These are phyloP conservation scores for Vinca minor DNA, from an alignment of 257 asterid genomes.

Conservation along the genomic window DNA sequence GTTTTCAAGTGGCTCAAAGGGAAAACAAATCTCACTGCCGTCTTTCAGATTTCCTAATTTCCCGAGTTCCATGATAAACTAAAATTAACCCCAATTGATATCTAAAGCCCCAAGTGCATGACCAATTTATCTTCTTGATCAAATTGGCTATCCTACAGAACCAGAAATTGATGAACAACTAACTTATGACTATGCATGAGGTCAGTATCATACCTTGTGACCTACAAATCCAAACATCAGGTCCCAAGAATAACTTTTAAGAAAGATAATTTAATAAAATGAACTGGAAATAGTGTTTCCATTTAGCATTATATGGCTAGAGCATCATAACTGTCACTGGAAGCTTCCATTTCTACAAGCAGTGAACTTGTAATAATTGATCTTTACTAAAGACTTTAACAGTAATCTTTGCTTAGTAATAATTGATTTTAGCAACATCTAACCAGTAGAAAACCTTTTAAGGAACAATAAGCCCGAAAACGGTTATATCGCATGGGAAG, in stretches of 20 bases:
- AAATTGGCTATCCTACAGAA: too few relatives aligned
- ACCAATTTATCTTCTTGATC: not conserved
- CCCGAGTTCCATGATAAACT: too few relatives aligned
- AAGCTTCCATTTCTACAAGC: not conserved
- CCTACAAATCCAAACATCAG: too few relatives aligned
- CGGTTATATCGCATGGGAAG: not conserved
- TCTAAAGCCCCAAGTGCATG: not conserved
- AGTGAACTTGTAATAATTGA: too few relatives aligned
- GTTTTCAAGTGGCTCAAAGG: not conserved
- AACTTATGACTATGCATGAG: not conserved
- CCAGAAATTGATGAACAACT: not conserved
- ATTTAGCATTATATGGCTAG: too few relatives aligned
- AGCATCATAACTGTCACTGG: too few relatives aligned
- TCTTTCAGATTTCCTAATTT: not conserved
- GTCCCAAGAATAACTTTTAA: too few relatives aligned
- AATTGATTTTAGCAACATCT: not conserved
- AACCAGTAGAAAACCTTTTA: not conserved
- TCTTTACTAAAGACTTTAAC: not conserved
- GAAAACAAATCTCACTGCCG: not conserved
- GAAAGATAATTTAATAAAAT: too few relatives aligned
- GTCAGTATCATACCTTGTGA: too few relatives aligned
- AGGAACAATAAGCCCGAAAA: not conserved
- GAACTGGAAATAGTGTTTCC: too few relatives aligned
- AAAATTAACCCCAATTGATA: not conserved
- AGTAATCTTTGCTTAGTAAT: not conserved